phyloP scores from a whole-genome alignment of 2,329 filamentous ascomycete species.

The Diaporthe eres region DNA sequence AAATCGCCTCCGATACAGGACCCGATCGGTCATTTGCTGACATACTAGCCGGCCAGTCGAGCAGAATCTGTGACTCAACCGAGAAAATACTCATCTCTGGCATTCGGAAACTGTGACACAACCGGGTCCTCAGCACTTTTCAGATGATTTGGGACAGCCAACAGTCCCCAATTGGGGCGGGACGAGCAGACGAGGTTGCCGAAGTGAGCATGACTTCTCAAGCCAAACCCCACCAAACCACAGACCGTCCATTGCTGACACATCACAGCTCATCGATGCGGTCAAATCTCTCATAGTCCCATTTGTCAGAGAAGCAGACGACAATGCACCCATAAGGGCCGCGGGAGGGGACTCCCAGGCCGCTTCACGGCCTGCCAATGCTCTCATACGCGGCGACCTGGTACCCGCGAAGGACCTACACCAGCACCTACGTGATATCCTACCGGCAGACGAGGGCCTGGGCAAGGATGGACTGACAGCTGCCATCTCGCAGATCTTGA shows the following conservation, averaged over 20 bases:
- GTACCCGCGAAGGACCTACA: slow-evolving; percentile 71
- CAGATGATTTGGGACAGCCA: slow-evolving; percentile 14
- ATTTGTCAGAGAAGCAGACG: slow-evolving; percentile 79
- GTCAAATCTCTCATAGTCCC: slow-evolving; percentile 78
- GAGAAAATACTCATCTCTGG: background rate
- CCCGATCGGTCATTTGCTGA: background rate
- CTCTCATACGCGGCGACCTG: slow-evolving; percentile 70
- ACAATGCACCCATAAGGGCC: slow-evolving; percentile 67
- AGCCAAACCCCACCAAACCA: background rate
- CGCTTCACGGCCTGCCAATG: slow-evolving; percentile 60
- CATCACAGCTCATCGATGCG: slow-evolving; percentile 73
- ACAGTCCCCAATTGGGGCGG: background rate
- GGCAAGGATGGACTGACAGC: slow-evolving; percentile 82
- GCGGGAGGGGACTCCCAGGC: slow-evolving; percentile 62
- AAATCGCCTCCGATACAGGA: slow-evolving; percentile 30
- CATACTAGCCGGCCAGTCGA: slow-evolving; percentile 19
- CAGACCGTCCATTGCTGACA: slow-evolving; percentile 34
- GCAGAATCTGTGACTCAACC: slow-evolving; percentile 1
- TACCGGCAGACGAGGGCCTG: slow-evolving; percentile 69
- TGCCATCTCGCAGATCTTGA: slow-evolving; percentile 78
- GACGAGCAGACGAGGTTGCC: slow-evolving; percentile 23
- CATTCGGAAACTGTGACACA: background rate
- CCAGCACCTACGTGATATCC: slow-evolving; percentile 68
- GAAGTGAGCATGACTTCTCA: slow-evolving; percentile 6
- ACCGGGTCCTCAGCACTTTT: background rate